phyloP scores from a whole-genome alignment of 2,329 filamentous ascomycete species.

The Rachicladosporium sp. region DNA sequence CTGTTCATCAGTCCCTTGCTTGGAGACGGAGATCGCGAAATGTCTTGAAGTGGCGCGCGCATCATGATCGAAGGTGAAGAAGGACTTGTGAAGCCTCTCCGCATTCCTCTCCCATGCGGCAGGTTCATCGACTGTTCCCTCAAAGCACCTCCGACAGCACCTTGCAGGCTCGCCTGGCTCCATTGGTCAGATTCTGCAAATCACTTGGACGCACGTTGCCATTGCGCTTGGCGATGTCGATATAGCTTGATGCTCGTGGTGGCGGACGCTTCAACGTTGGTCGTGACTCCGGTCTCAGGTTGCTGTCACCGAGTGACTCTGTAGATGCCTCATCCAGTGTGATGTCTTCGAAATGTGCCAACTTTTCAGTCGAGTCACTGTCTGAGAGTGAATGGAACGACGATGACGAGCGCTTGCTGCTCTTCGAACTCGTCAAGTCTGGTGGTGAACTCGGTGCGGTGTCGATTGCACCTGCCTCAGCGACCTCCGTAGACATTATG shows the following conservation, averaged over 20 bases:
- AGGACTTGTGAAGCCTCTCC: constrained; percentile 29
- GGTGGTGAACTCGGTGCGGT: constrained; percentile 15
- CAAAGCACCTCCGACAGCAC: constrained; percentile 25
- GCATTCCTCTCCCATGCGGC: constrained; percentile 24
- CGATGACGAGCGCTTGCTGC: constrained; percentile 65
- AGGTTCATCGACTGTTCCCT: constrained; percentile 18
- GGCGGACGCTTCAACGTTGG: constrained; percentile 16
- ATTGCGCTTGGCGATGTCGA: constrained; percentile 2
- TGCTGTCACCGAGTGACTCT: constrained; percentile 37
- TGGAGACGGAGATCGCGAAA: constrained; percentile 23
- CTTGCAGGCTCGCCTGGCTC: constrained; percentile 20
- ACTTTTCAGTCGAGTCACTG: constrained; percentile 45
- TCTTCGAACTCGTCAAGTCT: constrained; percentile 58
- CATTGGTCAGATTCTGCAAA: constrained; percentile 1
- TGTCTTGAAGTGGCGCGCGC: constrained; percentile 5
- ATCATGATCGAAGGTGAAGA: constrained; percentile 16
- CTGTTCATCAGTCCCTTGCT: constrained; percentile 11
- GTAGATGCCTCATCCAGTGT: constrained; percentile 52
- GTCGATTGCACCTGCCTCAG: constrained; percentile 11
- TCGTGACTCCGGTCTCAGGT: constrained; percentile 21
- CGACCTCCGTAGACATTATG: constrained; percentile 9
- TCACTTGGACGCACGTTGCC: background rate
- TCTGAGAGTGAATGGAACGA: constrained; percentile 66
- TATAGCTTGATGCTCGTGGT: constrained; percentile 5
- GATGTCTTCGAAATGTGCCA: constrained; percentile 86